Percentiles rank a stretch among this genome's conserved stretches.
phyloP scores from a whole-genome alignment of 257 asterid genomes.

The Plantago elongata region DNA sequence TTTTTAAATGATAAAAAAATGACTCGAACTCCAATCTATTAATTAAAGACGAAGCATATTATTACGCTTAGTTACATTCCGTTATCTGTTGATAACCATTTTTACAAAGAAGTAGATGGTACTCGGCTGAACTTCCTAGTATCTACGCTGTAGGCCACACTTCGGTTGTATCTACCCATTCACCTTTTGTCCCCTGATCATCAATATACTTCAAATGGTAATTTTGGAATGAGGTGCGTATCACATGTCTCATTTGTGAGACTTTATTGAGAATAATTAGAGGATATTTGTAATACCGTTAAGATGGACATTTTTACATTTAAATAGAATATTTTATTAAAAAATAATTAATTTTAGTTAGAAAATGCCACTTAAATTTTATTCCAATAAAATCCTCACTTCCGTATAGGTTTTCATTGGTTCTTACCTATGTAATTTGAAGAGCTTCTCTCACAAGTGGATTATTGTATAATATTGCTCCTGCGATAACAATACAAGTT shows the following conservation, averaged over 20 bases:
- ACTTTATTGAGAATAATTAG: too few relatives aligned
- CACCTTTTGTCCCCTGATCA: constrained; percentile 25
- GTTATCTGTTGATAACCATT: constrained; percentile 26
- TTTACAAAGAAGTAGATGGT: constrained; percentile 19
- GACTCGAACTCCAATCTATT: too few relatives aligned
- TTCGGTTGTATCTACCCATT: constrained; percentile 25
- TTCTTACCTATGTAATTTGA: constrained; percentile 28
- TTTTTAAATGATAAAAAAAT: too few relatives aligned
- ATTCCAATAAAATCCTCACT: too few relatives aligned
- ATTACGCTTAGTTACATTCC: too few relatives aligned
- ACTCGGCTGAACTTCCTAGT: constrained; percentile 18
- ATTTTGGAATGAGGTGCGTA: neutral
- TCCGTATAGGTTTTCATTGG: neutral
- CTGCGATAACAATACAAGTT: constrained; percentile 18
- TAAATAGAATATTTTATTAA: too few relatives aligned
- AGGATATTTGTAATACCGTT: too few relatives aligned
- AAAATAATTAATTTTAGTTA: too few relatives aligned
- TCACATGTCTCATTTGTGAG: too few relatives aligned
- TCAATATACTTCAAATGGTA: neutral
- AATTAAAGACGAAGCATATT: too few relatives aligned
- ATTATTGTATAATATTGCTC: constrained; percentile 20
- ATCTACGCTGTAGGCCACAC: constrained; percentile 11
- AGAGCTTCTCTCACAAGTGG: constrained; percentile 31
- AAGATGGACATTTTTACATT: too few relatives aligned
- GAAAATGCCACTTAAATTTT: too few relatives aligned